Percentiles rank a stretch among this genome's conserved stretches.
Evolutionary conservation across 2,329 filamentous ascomycete genomes (phyloP).

Genomic region (Neurospora sp.): DNA sequence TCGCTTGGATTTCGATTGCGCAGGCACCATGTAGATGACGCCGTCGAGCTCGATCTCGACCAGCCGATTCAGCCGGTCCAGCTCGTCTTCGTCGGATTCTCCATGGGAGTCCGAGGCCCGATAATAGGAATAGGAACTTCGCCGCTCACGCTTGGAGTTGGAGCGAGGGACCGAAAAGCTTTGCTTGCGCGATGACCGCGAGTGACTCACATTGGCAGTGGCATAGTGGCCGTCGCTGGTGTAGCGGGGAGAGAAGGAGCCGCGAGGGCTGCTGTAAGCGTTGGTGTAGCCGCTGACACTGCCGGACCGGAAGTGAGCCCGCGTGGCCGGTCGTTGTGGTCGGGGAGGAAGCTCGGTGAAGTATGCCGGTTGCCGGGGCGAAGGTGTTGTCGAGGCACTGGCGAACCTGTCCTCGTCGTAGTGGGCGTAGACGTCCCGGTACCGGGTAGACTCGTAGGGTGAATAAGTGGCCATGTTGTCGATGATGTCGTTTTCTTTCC

Average conservation of each 20-base stretch:
- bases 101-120: conserved; percentile 48
- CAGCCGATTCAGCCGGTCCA: conserved; percentile 12
- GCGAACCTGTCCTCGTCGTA: conserved; percentile 40
- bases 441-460: conserved; percentile 36
- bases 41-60: conserved; percentile 45
- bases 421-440: conserved; percentile 35
- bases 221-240: conserved; percentile 54
- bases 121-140: conserved; percentile 48
- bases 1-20: conserved; percentile 38
- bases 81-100: conserved; percentile 57
- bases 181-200: conserved; percentile 37
- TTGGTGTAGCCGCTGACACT: conserved; percentile 29
- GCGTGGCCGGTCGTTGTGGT: conserved; percentile 44
- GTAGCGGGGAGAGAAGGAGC: conserved; percentile 49
- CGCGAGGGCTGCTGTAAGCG: conserved; percentile 26
- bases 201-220: conserved; percentile 56
- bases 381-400: conserved; percentile 48
- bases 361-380: conserved; percentile 37
- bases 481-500: conserved; percentile 6
- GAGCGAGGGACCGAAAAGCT: conserved; percentile 36
- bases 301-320: conserved; percentile 37
- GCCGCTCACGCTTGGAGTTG: conserved; percentile 42
- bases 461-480: conserved; percentile 33
- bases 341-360: conserved; percentile 25
- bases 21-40: conserved; percentile 42